These are phyloP conservation scores for Limnomonas spitsbergensis DNA, from an alignment of 139 green algal genomes.

Conservation along the genomic window DNA sequence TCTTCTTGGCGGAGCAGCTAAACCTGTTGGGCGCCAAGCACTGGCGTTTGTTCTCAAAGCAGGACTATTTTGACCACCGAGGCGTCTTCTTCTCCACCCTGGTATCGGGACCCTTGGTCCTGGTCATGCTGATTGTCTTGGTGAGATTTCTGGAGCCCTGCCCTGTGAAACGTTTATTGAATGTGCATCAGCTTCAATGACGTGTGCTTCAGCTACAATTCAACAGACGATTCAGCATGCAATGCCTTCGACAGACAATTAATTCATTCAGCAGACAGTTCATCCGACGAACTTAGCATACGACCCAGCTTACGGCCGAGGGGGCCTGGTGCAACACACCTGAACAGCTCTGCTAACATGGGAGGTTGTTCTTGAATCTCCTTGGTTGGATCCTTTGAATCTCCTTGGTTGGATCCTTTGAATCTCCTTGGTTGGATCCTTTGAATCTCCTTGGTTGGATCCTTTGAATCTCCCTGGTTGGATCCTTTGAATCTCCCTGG, in stretches of 20 bases:
- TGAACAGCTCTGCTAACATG: no score
- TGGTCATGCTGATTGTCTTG: slow-evolving; percentile 53
- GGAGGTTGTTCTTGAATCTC: no score
- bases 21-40: slow-evolving; percentile 42
- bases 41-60: slow-evolving; percentile 43
- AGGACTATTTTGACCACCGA: slow-evolving; percentile 54
- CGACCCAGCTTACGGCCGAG: not conserved
- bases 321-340: not conserved
- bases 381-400: no score
- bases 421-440: no score
- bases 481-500: no score
- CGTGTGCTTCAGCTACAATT: not conserved
- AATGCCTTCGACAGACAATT: no score
- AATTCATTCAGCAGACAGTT: no score
- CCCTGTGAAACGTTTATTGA: not conserved
- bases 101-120: slow-evolving; percentile 46
- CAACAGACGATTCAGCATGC: not conserved
- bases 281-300: not conserved
- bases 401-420: no score
- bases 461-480: no score
- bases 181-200: not conserved
- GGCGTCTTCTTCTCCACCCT: slow-evolving; percentile 49
- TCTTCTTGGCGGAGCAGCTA: slow-evolving; percentile 43
- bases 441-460: no score
- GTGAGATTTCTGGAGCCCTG: slow-evolving; percentile 12